Evolutionary conservation across 2,329 filamentous ascomycete genomes (phyloP), one percentile per base, ranked within the genome.

Genomic region (Fusarium sp.): DNA sequence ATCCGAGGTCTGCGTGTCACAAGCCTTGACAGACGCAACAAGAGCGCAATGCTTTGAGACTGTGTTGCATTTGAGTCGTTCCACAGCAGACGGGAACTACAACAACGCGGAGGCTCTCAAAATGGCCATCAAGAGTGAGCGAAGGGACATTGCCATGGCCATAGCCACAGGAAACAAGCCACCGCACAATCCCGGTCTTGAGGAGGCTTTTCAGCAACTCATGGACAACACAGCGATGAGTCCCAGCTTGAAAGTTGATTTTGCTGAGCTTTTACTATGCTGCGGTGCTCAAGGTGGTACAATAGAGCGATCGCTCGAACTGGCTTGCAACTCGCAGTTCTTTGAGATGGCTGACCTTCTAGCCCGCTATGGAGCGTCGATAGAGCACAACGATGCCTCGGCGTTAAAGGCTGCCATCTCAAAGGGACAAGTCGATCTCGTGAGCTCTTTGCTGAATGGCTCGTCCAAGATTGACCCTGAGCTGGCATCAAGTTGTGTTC

Each of bases 221-320:
- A 78, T 83, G 54, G 69, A 76, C 2, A 78, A 81, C 44, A 68
- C 78, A 2, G 77, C 78, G 3, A 75, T 84, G 15, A 77, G 76
- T 6, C 79, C 80, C 0, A 77, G 79, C 27, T 78, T 81, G 29
- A 85, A 83, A 65, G 71, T 83, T 37, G 77, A 78, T 3, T 73
- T 88, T 58, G 76, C 82, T 0, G 84, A 88, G 66, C 73, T 85
- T 3, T 68, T 88, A 2, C 75, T 88, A 2, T 86, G 84, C 49
- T 84, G 82, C 1, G 85, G 85, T 0, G 84, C 84, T 1, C 74
- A 77, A 11, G 85, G 85, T 2, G 79, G 83, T 13, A 73, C 77
- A 1, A 72, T 84, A 1, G 78, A 82, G 0, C 72, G 75, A 27
- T 82, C 80, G 0, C 73, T 87, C 1, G 72, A 81, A 7, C 74